Evolutionary conservation across 495 filamentous ascomycete genomes (phyloP), one percentile per base, ranked within the genome.

Genomic region (Sphaerosporella brunnea): DNA sequence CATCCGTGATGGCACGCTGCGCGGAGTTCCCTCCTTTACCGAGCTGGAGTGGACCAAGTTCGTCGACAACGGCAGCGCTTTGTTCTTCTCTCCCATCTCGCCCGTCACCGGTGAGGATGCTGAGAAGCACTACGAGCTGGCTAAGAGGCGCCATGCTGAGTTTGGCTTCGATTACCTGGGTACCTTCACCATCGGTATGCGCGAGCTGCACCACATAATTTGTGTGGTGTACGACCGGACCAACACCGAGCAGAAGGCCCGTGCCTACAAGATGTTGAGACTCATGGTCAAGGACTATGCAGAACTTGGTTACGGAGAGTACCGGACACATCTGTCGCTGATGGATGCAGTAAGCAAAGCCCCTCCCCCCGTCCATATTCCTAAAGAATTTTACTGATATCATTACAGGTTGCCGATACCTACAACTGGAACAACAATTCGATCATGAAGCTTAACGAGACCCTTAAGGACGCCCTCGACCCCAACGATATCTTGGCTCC

Each of bases 31-130:
- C 56, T 60, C 18, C 57, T 62, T 38, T 53, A 65, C 46, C 13
- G 73, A 75, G 50, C 59, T 75, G 5, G 53, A 65, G 16, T 74
- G 73, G 73, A 59, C 74, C 1, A 69, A 73, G 52, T 74, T 70
- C 70, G 49, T 66, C 2, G 70, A 70, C n/a, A 75, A 74, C 52
- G 72, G 70, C 10, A 65, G 63, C 0, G 72, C 75, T 54, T 49
- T 75, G 1, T 70, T 68, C 55, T 78, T 75, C 59, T 66, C 64
- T n/a, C 74, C 74, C 16, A 72, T 78, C 41, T 59, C 64, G 7
- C 66, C 66, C n/a, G 68, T 70, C 24, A 54, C 65, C n/a, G 71
- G 68, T 7, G 58, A 60, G 1, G 72, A 74, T 45, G 73, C 70
- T 3, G 62, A 60, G 8, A 53, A 57, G 4, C 63, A 70, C 15